phyloP scores from a whole-genome alignment of 192 early-diverging fungal species.

The Coemansia sp. region DNA sequence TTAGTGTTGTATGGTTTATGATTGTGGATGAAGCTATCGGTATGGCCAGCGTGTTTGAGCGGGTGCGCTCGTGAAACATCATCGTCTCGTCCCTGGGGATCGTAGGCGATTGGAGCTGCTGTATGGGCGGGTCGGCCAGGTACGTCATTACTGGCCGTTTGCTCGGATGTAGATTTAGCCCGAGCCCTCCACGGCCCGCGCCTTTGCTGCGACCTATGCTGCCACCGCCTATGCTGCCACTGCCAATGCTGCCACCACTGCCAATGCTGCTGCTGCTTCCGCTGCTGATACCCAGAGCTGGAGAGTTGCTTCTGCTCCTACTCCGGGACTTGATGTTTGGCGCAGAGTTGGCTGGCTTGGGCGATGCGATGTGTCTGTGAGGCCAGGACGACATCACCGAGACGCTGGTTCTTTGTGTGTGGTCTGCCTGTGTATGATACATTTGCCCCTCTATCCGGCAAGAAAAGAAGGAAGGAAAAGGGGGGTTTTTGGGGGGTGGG shows the following conservation, averaged over 20 bases:
- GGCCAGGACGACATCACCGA: constrained; percentile 8
- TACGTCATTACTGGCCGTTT: constrained; percentile 7
- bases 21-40: background rate
- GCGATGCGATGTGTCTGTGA: constrained; percentile 1
- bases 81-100: constrained; percentile 20
- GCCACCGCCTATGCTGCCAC: constrained; percentile 1
- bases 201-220: constrained; percentile 6
- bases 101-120: constrained; percentile 42
- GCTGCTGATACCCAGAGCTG: constrained; percentile 2
- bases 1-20: background rate
- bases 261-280: constrained; percentile 5
- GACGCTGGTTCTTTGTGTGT: constrained; percentile 5
- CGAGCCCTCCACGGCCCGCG: constrained; percentile 15
- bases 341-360: background rate
- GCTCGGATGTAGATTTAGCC: constrained; percentile 13
- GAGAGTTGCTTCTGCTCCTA: constrained; percentile 11
- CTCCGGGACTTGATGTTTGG: background rate
- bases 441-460: background rate
- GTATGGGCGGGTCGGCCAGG: constrained; percentile 11
- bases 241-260: constrained; percentile 8
- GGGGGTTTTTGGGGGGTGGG: too few relatives aligned
- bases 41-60: constrained; percentile 9
- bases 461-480: background rate
- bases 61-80: constrained; percentile 15
- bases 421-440: constrained; percentile 9